These are phyloP conservation scores for Tanacetum coccineum DNA, from an alignment of 129 eudicot species.

Conservation along the genomic window DNA sequence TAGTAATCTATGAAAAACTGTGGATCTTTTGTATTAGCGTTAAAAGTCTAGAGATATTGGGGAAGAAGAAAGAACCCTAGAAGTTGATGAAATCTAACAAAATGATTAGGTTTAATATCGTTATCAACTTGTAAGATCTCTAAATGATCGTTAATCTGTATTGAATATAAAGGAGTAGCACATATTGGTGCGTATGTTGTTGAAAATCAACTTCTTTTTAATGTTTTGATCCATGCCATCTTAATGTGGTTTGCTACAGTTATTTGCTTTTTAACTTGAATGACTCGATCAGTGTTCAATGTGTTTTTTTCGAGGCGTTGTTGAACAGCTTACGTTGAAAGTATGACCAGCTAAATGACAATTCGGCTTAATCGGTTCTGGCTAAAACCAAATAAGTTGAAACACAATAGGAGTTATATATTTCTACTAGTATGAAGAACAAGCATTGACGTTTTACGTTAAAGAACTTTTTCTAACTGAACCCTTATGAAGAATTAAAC, in stretches of 20 bases:
- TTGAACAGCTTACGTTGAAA: too few species aligned
- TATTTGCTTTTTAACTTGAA: too few species aligned
- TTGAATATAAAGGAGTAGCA: slow-evolving; percentile 12
- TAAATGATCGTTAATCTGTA: slow-evolving; percentile 6
- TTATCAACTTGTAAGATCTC: background rate
- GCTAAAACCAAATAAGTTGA: too few species aligned
- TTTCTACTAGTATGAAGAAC: too few species aligned
- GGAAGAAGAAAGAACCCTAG: slow-evolving; percentile 23
- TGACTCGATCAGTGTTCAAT: too few species aligned
- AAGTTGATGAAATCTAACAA: slow-evolving; percentile 22
- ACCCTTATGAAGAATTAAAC: too few species aligned
- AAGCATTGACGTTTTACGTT: too few species aligned
- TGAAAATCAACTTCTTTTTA: background rate
- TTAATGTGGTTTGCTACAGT: background rate
- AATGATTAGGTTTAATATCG: slow-evolving; percentile 5
- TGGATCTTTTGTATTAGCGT: slow-evolving; percentile 19
- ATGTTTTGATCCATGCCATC: background rate
- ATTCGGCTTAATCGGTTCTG: too few species aligned
- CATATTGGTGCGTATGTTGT: background rate
- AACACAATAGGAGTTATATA: too few species aligned
- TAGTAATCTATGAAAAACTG: slow-evolving; percentile 8
- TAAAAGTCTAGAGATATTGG: slow-evolving; percentile 18
- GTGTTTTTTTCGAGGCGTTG: too few species aligned
- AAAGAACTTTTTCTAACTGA: too few species aligned
- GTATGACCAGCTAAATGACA: background rate